Conservation (phyloP, 495 filamentous ascomycete genomes). For the Neurospora sp. region DNA sequence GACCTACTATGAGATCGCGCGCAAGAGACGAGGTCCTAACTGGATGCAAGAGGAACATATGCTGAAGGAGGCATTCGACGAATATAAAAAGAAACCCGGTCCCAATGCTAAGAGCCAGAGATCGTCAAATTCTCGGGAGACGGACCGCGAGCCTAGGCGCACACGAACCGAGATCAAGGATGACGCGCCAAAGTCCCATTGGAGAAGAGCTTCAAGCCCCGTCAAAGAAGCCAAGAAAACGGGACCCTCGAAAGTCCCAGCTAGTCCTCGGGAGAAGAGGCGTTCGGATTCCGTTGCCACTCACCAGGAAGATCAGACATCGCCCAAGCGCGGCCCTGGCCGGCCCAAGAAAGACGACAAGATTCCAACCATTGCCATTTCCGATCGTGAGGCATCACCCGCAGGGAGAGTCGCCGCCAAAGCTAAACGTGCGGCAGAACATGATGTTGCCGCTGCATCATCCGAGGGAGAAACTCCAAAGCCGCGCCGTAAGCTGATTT, state of each 20-base stretch:
- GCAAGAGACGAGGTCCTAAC: constrained; percentile 66
- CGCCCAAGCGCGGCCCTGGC: constrained; percentile 37
- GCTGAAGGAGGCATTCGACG: constrained; percentile 69
- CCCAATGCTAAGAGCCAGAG: constrained; percentile 29
- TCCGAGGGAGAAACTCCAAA: constrained; percentile 45
- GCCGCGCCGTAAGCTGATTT: constrained; percentile 49
- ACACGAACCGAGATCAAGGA: constrained; percentile 38
- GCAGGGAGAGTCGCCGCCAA: constrained; percentile 30
- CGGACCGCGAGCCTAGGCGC: constrained; percentile 43
- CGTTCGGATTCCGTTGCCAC: constrained; percentile 26
- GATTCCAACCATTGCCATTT: constrained; percentile 31
- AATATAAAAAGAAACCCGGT: constrained; percentile 40
- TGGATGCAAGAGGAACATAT: constrained; percentile 87
- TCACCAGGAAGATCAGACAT: constrained; percentile 30
- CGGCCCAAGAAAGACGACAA: constrained; percentile 40
- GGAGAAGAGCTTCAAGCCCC: constrained; percentile 40
- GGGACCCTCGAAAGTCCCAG: constrained; percentile 20
- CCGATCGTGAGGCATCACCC: constrained; percentile 45
- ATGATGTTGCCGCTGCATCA: constrained; percentile 34
- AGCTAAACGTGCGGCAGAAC: constrained; percentile 33
- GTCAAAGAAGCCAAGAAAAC: constrained; percentile 32
- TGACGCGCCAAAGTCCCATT: constrained; percentile 28
- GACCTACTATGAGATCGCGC: constrained; percentile 76
- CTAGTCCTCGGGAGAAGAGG: constrained; percentile 34
- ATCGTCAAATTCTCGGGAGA: constrained; percentile 46